A percentile compares a stretch with the other conserved stretches of the same genome.
Conservation (phyloP, 2,329 filamentous ascomycete genomes). For the Pseudopyrenochaeta lycopersici region DNA sequence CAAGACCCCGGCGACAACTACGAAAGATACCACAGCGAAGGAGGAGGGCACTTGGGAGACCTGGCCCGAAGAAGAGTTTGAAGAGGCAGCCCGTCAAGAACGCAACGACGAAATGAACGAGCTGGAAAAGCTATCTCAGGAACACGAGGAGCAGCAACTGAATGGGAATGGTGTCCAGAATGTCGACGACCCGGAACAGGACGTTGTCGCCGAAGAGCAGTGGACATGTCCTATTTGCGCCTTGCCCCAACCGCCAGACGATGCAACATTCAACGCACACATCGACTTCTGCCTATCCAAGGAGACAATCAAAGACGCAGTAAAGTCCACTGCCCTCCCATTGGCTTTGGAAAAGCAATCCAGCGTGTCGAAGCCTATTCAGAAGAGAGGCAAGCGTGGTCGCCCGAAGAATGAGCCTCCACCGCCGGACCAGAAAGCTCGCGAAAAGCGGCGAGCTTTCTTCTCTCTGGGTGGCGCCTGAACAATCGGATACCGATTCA, state of each 20-base stretch:
- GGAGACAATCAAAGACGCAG: constrained; percentile 83
- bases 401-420: constrained; percentile 35
- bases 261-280: constrained; percentile 85
- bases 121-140: constrained; percentile 69
- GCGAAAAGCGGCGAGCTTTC: constrained; percentile 45
- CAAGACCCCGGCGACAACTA: constrained; percentile 15
- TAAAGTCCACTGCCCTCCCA: constrained; percentile 60
- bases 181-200: constrained; percentile 27
- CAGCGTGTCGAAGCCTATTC: constrained; percentile 15
- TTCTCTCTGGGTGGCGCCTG: constrained; percentile 29
- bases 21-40: constrained; percentile 18
- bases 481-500: neutral
- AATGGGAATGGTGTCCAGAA: constrained; percentile 1
- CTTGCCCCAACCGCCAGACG: constrained; percentile 77
- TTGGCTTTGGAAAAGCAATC: constrained; percentile 14
- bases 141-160: constrained; percentile 48
- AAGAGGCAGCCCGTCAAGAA: constrained; percentile 68
- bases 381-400: constrained; percentile 42
- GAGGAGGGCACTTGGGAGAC: constrained; percentile 69
- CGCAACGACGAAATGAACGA: constrained; percentile 69
- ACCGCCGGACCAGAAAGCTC: constrained; percentile 30
- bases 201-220: constrained; percentile 43
- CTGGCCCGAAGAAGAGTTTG: constrained; percentile 73
- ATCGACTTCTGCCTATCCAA: constrained; percentile 91
- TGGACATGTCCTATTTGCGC: constrained; percentile 92